These are phyloP conservation scores for Neocallimastix lanati DNA, from an alignment of 192 early-diverging fungal species.

Conservation along the genomic window DNA sequence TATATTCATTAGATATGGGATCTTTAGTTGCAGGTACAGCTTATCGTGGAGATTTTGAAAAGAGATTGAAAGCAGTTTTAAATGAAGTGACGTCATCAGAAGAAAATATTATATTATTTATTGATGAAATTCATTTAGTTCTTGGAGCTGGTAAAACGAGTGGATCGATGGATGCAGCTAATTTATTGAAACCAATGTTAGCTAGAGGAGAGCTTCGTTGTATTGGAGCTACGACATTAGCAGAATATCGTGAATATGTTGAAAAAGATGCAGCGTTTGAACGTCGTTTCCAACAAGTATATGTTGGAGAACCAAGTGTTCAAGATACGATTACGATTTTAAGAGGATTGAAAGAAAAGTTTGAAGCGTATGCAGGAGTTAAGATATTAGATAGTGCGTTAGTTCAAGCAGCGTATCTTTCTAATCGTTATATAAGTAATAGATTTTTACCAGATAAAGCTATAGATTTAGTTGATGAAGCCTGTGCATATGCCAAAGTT, in stretches of 20 bases:
- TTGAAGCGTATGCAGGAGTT: no score
- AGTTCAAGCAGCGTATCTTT: slow-evolving; percentile 51
- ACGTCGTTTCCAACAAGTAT: no score
- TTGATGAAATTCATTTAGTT: no score
- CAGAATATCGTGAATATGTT: no score
- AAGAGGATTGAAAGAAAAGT: no score
- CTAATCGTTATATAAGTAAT: slow-evolving; percentile 58
- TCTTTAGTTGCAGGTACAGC: slow-evolving; percentile 84
- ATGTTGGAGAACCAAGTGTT: no score
- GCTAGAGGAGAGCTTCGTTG: slow-evolving; percentile 87
- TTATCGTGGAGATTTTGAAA: slow-evolving; percentile 94
- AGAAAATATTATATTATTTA: slow-evolving; percentile 82
- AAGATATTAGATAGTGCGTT: slow-evolving; percentile 61
- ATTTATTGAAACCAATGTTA: no score
- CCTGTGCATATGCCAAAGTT: slow-evolving; percentile 84
- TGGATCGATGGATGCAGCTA: slow-evolving; percentile 89
- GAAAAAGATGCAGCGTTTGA: no score
- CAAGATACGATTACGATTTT: no score
- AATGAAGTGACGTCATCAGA: slow-evolving; percentile 85
- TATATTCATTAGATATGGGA: no score
- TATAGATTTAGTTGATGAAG: slow-evolving; percentile 82
- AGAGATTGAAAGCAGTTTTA: slow-evolving; percentile 73
- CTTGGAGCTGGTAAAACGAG: slow-evolving; percentile 82
- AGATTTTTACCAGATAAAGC: slow-evolving; percentile 67
- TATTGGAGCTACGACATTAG: slow-evolving; percentile 90